Conservation (phyloP, 495 filamentous ascomycete species). For the Cercophora samala region DNA sequence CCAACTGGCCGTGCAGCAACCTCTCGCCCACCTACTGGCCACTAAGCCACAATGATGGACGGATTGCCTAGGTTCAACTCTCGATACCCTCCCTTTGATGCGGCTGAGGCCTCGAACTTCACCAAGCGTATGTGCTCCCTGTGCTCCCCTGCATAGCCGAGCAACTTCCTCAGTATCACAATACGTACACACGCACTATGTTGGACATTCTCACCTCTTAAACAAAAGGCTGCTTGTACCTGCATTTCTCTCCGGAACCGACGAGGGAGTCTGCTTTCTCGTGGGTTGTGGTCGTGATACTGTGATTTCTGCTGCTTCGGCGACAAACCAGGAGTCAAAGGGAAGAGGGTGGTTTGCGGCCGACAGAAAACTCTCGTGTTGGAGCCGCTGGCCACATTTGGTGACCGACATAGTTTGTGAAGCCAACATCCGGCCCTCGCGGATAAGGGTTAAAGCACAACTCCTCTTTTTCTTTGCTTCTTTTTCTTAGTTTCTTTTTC, state of each 20-base stretch:
- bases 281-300: not conserved
- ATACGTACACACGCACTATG: not conserved
- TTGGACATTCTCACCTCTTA: not conserved
- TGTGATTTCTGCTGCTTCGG: not conserved
- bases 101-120: not conserved
- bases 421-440: constrained; percentile 2
- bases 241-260: not conserved
- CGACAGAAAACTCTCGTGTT: not conserved
- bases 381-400: not conserved
- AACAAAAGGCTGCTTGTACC: not conserved
- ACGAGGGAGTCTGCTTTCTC: not conserved
- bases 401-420: not conserved
- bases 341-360: not conserved
- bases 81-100: not conserved
- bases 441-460: not conserved
- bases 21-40: not conserved
- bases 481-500: constrained; percentile 1
- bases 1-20: not conserved
- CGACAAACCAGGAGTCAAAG: not conserved
- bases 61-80: not conserved
- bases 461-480: not conserved
- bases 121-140: not conserved
- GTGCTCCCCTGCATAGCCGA: not conserved
- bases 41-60: not conserved
- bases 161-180: not conserved